Base-by-base conservation (phyloP, 2,329 filamentous ascomycete genomes). In the Teratosphaeria gauchensis region DNA sequence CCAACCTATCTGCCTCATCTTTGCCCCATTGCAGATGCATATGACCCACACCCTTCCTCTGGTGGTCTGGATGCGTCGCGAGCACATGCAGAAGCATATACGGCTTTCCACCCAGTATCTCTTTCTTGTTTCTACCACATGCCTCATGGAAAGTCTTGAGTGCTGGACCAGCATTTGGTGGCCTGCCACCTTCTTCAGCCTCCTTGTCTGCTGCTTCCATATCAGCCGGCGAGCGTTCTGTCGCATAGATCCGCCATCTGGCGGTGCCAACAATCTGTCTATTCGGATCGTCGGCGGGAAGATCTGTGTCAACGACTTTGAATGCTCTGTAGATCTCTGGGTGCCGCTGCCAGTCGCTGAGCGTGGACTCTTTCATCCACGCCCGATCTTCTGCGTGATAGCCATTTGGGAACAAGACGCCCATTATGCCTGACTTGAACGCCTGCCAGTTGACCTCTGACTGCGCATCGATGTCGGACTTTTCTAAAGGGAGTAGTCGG, bases 11-110 rank as follows among this genome's bases (percentile, higher is more conserved):
- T 33, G 75, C 76, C 56, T 72, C 68, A 32, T 70, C 61, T 12
- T 74, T 35, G 0, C 75, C 77, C 71, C 72, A 74, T 19, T 74
- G 61, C 60, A 78, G 38, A 30, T 74, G 61, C 61, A 75, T 60
- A 2, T 56, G 67, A 0, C 70, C 77, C 3, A 75, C 73, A 0
- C 77, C 77, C 35, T 70, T 69, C 1, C 74, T 62, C 19, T 74
- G 74, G 32, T 77, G 70, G 1, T 70, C 69, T 0, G 75, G 75
- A 59, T 73, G 69, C 30, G 74, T 76, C 1, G 60, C 66, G 16
- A 75, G 61, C 7, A 71, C 61, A 14, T 68, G 64, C 33, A 72
- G 61, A 6, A 38, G 30, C 14, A 62, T 54, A 53, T 69, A 63
- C 28, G 71, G 63, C 60, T 65, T 60, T 2, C 61, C 55, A 0